A percentile compares a stretch with the other conserved stretches of the same genome.
These are phyloP conservation scores for Porodaedalea pini DNA, from an alignment of 1,284 basidiomycete species.

Conservation along the genomic window DNA sequence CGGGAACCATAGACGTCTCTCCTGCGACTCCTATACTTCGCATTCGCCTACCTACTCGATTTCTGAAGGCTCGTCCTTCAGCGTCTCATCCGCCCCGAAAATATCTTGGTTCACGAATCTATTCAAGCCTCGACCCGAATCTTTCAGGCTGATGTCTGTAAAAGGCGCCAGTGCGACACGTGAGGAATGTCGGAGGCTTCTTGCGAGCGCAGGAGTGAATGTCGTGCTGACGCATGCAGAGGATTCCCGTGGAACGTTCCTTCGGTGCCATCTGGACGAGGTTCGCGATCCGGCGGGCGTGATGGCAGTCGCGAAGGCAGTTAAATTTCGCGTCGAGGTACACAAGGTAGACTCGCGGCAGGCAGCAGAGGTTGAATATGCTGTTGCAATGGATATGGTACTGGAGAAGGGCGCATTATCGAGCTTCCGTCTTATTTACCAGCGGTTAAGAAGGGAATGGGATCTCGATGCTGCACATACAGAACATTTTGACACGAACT, in stretches of 20 bases:
- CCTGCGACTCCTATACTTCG: constrained; percentile 9
- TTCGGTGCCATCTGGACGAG: constrained; percentile 69
- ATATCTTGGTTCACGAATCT: constrained; percentile 86
- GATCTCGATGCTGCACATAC: constrained; percentile 41
- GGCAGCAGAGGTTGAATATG: constrained; percentile 40
- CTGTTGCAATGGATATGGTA: constrained; percentile 62
- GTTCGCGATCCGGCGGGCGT: constrained; percentile 52
- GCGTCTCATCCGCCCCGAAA: constrained; percentile 49
- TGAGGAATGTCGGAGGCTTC: constrained; percentile 67
- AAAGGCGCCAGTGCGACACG: constrained; percentile 68
- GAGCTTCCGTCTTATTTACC: constrained; percentile 74
- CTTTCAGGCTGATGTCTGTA: constrained; percentile 60
- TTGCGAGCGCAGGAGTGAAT: constrained; percentile 67
- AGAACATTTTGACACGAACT: background rate
- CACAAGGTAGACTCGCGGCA: constrained; percentile 44
- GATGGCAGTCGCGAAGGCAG: constrained; percentile 57
- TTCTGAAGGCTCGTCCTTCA: constrained; percentile 32
- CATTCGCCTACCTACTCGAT: constrained; percentile 15
- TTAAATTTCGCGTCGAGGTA: constrained; percentile 77
- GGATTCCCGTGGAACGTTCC: constrained; percentile 43
- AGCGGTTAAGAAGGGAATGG: constrained; percentile 70
- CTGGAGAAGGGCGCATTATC: constrained; percentile 85
- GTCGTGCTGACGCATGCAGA: constrained; percentile 66
- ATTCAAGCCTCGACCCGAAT: constrained; percentile 80
- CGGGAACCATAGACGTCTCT: constrained; percentile 3